Evolutionary conservation across 2,329 filamentous ascomycete species (phyloP).

Genomic region (Venturia asperata): DNA sequence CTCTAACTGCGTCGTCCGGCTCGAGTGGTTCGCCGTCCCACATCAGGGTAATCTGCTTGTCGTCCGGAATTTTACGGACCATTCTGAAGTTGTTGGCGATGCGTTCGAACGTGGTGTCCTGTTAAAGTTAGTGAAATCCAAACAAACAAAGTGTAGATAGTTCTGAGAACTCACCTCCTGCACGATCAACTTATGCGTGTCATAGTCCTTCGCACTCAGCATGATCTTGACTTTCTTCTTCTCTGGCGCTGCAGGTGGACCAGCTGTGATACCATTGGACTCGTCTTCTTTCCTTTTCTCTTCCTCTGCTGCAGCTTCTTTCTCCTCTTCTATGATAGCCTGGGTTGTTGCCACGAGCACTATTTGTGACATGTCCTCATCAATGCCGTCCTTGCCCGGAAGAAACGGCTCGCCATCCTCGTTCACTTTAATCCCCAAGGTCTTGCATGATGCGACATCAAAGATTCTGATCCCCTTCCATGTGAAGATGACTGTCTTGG

Average conservation of each 20-base stretch:
- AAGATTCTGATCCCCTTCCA: constrained; percentile 70
- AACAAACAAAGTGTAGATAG: not conserved
- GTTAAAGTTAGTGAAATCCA: constrained; percentile 20
- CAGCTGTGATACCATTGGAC: constrained; percentile 30
- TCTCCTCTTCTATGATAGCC: constrained; percentile 21
- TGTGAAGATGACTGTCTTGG: constrained; percentile 54
- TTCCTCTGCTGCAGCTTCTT: constrained; percentile 19
- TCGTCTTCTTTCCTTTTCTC: constrained; percentile 25
- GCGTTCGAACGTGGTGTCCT: constrained; percentile 29
- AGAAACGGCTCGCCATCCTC: constrained; percentile 10
- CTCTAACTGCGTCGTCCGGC: constrained; percentile 29
- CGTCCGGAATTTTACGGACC: constrained; percentile 23
- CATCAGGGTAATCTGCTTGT: constrained; percentile 30
- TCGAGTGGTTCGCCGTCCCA: constrained; percentile 34
- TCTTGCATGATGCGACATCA: constrained; percentile 64
- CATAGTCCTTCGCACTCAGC: constrained; percentile 45
- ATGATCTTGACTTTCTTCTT: constrained; percentile 38
- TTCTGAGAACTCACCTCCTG: constrained; percentile 35
- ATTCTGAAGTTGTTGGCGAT: constrained; percentile 29
- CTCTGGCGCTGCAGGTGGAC: constrained; percentile 26
- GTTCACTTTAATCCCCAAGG: constrained; percentile 43
- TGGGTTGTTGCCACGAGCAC: constrained; percentile 16
- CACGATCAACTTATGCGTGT: constrained; percentile 46
- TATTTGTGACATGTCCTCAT: constrained; percentile 12
- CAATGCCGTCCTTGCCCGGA: not conserved